phyloP scores from a whole-genome alignment of 2,329 filamentous ascomycete species.

The Colletotrichum theobromicola region DNA sequence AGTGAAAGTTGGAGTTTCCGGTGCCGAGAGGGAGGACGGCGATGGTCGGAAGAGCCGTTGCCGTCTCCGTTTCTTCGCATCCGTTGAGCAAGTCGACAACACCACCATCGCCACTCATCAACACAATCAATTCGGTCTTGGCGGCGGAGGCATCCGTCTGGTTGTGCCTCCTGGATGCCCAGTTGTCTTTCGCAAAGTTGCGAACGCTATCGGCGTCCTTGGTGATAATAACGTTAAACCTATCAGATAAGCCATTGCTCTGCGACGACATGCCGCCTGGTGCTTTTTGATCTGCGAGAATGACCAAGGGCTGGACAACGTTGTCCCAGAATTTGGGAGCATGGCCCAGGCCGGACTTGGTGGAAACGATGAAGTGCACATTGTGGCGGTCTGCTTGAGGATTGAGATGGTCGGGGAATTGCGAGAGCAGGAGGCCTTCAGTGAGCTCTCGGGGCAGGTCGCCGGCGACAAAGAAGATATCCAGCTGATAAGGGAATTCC shows the following conservation, averaged over 20 bases:
- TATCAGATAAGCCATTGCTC: slow-evolving; percentile 13
- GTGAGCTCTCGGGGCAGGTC: slow-evolving; percentile 42
- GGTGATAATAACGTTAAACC: slow-evolving; percentile 66
- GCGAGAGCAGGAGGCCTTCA: slow-evolving; percentile 37
- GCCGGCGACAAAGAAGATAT: slow-evolving; percentile 30
- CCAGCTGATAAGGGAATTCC: slow-evolving; percentile 30
- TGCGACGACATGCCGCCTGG: neutral
- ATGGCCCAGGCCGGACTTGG: slow-evolving; percentile 65
- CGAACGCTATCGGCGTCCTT: slow-evolving; percentile 66
- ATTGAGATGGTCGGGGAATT: slow-evolving; percentile 43
- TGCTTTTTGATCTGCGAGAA: slow-evolving; percentile 34
- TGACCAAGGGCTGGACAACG: slow-evolving; percentile 62
- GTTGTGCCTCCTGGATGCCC: slow-evolving; percentile 37
- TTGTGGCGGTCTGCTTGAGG: slow-evolving; percentile 10
- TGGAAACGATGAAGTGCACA: slow-evolving; percentile 72
- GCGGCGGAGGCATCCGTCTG: neutral
- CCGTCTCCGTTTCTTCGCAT: slow-evolving; percentile 30
- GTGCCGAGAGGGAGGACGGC: slow-evolving; percentile 67
- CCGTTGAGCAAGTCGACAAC: slow-evolving; percentile 82
- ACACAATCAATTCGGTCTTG: slow-evolving; percentile 64
- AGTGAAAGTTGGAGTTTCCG: slow-evolving; percentile 69
- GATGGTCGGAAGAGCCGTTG: slow-evolving; percentile 44
- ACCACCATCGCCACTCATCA: slow-evolving; percentile 89
- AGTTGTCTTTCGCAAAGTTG: slow-evolving; percentile 58
- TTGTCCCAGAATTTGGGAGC: slow-evolving; percentile 60